Base-by-base conservation (phyloP, 2,329 filamentous ascomycete genomes). In the Emmonsiellopsis sp. region DNA sequence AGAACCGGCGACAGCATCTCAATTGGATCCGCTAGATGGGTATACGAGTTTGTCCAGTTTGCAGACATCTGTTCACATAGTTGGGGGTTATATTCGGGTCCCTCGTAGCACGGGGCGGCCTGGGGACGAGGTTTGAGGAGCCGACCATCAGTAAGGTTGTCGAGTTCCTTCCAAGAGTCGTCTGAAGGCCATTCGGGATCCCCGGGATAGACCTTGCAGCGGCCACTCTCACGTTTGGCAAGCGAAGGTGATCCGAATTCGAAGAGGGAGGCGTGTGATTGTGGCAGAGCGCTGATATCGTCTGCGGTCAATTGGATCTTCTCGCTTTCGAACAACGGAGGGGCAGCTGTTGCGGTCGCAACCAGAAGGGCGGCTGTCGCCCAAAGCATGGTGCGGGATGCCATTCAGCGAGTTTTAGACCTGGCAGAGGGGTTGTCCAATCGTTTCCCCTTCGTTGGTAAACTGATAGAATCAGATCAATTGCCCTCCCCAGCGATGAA, bases 191-290 rank as follows among this genome's bases (percentile, higher is more conserved):
- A 65, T 3, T 40, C 31, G 3, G 30, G 11, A 41, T 63, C 61
- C 3, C 59, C 63, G 7, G 62, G 61, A 49, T 61, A 54, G 7
- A 51, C 2, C 46, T 64, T 64, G 56, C 63, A 64, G 15, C 68
- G 76, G 37, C 73, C 77, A 57, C 72, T 71, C 35, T 59, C 57
- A 44, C 43, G 26, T 35, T 50, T 44, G 55, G 45, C 54, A 57
- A 31, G 31, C 55, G 59, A 34, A 10, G 57, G 64, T 42, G 73
- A 73, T n/a, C 48, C 37, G 10, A 51, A 51, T 51, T 51, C 16
- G 38, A 42, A 51, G 5, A 51, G 34, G 9, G 16, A 13, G 20
- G 42, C 16, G 1, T 50, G 15, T 7, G 47, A 41, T 15, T 16
- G 10, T 11, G 32, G 15, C 13, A 51, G 35, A 26, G 5, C 16